These are phyloP conservation scores for Tetrapisispora pingtungensis DNA, from an alignment of 805 yeast genomes.

Conservation along the genomic window DNA sequence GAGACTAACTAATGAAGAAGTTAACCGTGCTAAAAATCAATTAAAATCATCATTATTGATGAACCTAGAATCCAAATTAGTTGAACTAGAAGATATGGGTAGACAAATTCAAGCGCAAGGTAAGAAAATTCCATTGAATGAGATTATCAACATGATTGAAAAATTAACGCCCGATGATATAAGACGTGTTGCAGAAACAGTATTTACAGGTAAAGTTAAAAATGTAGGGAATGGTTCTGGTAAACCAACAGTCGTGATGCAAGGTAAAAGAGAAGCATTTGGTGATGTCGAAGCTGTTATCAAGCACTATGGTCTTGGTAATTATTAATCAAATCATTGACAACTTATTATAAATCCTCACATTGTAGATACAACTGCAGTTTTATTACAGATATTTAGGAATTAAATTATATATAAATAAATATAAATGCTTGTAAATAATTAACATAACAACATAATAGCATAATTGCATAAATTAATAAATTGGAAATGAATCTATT, in stretches of 20 bases:
- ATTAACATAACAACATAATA: too few relatives aligned
- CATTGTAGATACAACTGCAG: too few relatives aligned
- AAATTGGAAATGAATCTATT: too few relatives aligned
- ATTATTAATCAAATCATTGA: not conserved
- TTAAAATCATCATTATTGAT: conserved; percentile 76
- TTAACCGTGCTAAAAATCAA: conserved; percentile 85
- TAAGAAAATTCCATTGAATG: conserved; percentile 58
- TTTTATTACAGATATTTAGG: too few relatives aligned
- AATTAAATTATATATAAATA: too few relatives aligned
- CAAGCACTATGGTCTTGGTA: conserved; percentile 65
- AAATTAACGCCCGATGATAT: conserved; percentile 57
- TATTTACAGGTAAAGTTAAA: conserved; percentile 56
- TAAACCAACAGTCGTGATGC: conserved; percentile 77
- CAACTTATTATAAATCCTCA: too few relatives aligned
- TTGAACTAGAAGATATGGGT: conserved; percentile 92
- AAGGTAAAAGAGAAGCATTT: conserved; percentile 75
- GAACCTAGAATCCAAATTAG: conserved; percentile 88
- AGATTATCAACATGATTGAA: conserved; percentile 75
- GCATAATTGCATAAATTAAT: too few relatives aligned
- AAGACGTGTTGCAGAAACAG: conserved; percentile 59
- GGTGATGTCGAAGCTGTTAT: conserved; percentile 71
- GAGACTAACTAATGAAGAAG: conserved; percentile 56
- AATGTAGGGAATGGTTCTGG: conserved; percentile 43
- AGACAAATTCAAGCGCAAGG: conserved; percentile 86
- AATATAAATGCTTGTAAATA: too few relatives aligned